These are phyloP conservation scores for Starmerella ratchasimensis DNA, from an alignment of 805 yeast species.

Conservation along the genomic window DNA sequence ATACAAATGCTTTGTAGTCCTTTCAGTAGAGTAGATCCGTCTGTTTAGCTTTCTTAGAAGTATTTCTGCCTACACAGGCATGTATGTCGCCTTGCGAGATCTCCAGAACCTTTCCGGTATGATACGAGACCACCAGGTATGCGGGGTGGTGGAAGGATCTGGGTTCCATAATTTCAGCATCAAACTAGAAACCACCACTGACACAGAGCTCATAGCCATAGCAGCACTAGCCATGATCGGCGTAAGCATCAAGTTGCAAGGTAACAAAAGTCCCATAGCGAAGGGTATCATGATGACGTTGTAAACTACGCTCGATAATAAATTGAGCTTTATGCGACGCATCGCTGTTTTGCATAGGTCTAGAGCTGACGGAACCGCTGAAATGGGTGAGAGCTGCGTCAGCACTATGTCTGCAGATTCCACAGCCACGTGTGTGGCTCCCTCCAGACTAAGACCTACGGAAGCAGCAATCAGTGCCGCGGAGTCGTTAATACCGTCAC, in stretches of 20 bases:
- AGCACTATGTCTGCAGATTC: slow-evolving; percentile 92
- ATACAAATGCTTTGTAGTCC: too few species aligned
- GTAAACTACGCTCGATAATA: slow-evolving; percentile 74
- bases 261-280: slow-evolving; percentile 83
- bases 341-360: slow-evolving; percentile 61
- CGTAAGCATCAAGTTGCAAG: slow-evolving; percentile 57
- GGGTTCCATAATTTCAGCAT: slow-evolving; percentile 44
- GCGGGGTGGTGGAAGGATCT: too few species aligned
- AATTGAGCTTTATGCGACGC: slow-evolving; percentile 62
- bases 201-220: slow-evolving; percentile 85
- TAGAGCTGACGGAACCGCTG: slow-evolving; percentile 37
- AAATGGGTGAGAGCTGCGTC: slow-evolving; percentile 25
- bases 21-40: too few species aligned
- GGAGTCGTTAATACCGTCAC: slow-evolving; percentile 97
- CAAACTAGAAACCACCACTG: slow-evolving; percentile 75
- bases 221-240: slow-evolving; percentile 88
- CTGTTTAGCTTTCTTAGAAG: too few species aligned
- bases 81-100: too few species aligned
- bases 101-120: too few species aligned
- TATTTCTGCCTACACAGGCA: too few species aligned
- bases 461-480: slow-evolving; percentile 86
- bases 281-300: slow-evolving; percentile 82
- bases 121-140: too few species aligned
- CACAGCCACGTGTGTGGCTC: slow-evolving; percentile 92
- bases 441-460: slow-evolving; percentile 78